Percentiles rank a stretch among this genome's conserved stretches.
phyloP scores from a whole-genome alignment of 2,329 filamentous ascomycete genomes.

The Stagonosporopsis vannaccii region DNA sequence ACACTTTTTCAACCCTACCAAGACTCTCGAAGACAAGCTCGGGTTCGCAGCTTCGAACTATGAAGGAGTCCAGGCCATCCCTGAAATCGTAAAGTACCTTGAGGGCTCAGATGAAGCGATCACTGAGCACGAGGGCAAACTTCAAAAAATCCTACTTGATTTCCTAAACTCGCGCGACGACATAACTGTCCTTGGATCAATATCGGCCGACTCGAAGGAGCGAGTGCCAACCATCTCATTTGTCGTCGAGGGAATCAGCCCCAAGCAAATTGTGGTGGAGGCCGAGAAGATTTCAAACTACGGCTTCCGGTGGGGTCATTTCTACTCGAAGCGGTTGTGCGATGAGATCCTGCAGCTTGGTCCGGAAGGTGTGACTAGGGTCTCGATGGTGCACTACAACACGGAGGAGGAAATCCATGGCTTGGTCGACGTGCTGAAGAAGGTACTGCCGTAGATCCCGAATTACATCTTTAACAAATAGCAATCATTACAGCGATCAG shows the following conservation, averaged over 20 bases:
- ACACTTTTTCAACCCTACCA: conserved; percentile 71
- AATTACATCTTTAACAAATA: neutral
- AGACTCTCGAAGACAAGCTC: conserved; percentile 70
- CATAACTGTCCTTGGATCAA: conserved; percentile 67
- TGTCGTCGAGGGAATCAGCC: conserved; percentile 63
- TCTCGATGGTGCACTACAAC: conserved; percentile 79
- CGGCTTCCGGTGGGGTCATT: conserved; percentile 72
- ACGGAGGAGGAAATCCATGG: conserved; percentile 67
- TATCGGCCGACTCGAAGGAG: conserved; percentile 54
- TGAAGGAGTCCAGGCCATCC: conserved; percentile 70
- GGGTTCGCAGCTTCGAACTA: conserved; percentile 74
- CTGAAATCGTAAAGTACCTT: conserved; percentile 69
- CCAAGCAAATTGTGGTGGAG: conserved; percentile 66
- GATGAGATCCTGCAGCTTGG: conserved; percentile 66
- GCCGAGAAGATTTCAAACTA: conserved; percentile 66
- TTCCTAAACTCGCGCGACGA: conserved; percentile 64
- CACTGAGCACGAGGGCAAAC: conserved; percentile 64
- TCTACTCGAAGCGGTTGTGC: conserved; percentile 71
- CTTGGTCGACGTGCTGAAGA: conserved; percentile 62
- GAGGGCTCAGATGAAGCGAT: conserved; percentile 53
- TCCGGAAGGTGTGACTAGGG: conserved; percentile 69
- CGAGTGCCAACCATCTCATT: conserved; percentile 75
- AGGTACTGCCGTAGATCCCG: conserved; percentile 49
- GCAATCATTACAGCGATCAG: neutral
- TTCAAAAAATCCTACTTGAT: conserved; percentile 66